Percentiles rank a stretch among this genome's conserved stretches.
Evolutionary conservation across 768 basidiomycete species (phyloP).

Genomic region (Auricularia heimuer): DNA sequence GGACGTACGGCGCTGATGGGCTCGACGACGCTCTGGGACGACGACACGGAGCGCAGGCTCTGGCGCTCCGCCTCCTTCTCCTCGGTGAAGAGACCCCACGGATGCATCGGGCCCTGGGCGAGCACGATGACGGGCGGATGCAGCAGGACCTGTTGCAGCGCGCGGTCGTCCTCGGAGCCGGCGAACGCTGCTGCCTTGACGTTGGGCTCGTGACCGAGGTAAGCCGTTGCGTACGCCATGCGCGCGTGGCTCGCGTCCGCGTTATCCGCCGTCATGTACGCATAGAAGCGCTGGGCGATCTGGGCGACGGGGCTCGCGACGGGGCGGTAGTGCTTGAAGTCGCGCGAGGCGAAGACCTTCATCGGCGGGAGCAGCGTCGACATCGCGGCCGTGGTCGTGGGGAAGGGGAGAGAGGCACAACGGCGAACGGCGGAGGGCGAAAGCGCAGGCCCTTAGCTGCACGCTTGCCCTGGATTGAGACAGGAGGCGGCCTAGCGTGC

Average conservation of each 20-base stretch:
- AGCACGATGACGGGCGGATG: not conserved
- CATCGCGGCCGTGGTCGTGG: not conserved
- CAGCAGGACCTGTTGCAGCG: not conserved
- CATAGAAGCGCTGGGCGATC: not conserved
- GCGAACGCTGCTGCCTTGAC: not conserved
- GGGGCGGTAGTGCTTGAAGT: not conserved
- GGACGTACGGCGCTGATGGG: not conserved
- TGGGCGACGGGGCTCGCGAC: not conserved
- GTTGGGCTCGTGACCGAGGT: not conserved
- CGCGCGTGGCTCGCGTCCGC: not conserved
- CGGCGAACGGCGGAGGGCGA: too few relatives aligned
- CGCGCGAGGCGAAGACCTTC: slow-evolving; percentile 1
- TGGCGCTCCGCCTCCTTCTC: not conserved
- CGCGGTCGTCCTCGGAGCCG: not conserved
- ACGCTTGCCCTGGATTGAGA: too few relatives aligned
- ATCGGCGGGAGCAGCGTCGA: not conserved
- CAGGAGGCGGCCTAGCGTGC: too few relatives aligned
- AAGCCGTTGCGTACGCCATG: not conserved
- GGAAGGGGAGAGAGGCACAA: too few relatives aligned
- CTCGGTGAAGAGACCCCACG: not conserved
- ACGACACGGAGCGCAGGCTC: not conserved
- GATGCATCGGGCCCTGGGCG: not conserved
- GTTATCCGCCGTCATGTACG: not conserved
- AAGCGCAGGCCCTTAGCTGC: too few relatives aligned
- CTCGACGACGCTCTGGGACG: not conserved